These are phyloP conservation scores for Mortierella sp. DNA, from an alignment of 371 early-diverging fungal genomes.

Conservation along the genomic window DNA sequence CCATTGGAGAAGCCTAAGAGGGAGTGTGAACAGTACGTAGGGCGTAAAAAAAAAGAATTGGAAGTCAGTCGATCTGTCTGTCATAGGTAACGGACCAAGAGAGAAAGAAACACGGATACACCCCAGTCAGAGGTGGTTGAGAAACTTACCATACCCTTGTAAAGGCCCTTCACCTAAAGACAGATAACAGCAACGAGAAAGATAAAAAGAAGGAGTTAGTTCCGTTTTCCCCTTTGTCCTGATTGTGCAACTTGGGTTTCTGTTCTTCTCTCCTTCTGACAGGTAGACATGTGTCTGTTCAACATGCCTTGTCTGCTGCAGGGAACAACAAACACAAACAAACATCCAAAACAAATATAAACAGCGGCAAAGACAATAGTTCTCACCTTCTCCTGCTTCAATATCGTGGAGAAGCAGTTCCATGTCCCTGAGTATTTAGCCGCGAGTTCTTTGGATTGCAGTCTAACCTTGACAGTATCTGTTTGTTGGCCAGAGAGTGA, in stretches of 20 bases:
- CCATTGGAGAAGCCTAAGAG: slow-evolving; percentile 41
- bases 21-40: neutral
- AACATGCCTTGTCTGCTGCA: neutral
- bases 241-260: neutral
- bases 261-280: neutral
- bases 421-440: slow-evolving; percentile 72
- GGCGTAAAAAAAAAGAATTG: slow-evolving; percentile 13
- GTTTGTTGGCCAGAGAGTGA: neutral
- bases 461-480: slow-evolving; percentile 69
- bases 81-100: slow-evolving; percentile 2
- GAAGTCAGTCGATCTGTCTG: slow-evolving; percentile 16
- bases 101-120: neutral
- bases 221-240: slow-evolving; percentile 7
- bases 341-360: neutral
- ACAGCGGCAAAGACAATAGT: neutral
- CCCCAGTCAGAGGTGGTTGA: neutral
- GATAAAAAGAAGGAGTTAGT: neutral
- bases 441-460: slow-evolving; percentile 69
- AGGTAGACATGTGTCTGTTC: neutral
- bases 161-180: slow-evolving; percentile 68
- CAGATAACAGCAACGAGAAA: neutral
- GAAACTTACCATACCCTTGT: slow-evolving; percentile 77
- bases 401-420: slow-evolving; percentile 71
- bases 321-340: neutral
- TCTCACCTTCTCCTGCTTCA: slow-evolving; percentile 73